These are phyloP conservation scores for Marvania coccoides DNA, from an alignment of 139 green algal genomes.

Conservation along the genomic window DNA sequence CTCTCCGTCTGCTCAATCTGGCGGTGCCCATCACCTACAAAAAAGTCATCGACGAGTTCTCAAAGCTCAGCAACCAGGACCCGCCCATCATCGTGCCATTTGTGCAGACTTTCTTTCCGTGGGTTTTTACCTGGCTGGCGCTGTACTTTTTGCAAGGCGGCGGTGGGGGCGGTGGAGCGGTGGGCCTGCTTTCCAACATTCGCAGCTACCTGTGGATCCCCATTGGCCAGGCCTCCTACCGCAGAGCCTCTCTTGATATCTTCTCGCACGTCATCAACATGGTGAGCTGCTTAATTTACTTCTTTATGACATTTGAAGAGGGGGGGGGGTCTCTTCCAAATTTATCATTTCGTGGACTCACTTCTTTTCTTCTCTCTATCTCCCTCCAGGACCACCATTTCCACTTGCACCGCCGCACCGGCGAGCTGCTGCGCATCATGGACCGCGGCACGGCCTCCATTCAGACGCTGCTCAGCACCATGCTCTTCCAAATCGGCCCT, in stretches of 20 bases:
- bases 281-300: no score
- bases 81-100: slow-evolving; percentile 22
- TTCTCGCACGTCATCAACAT: slow-evolving; percentile 69
- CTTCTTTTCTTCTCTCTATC: no score
- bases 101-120: slow-evolving; percentile 34
- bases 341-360: no score
- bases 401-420: slow-evolving; percentile 79
- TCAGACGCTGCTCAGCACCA: slow-evolving; percentile 67
- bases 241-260: slow-evolving; percentile 56
- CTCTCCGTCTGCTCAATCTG: slow-evolving; percentile 65
- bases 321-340: no score
- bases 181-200: slow-evolving; percentile 68
- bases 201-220: slow-evolving; percentile 71
- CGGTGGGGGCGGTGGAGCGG: slow-evolving; percentile 32
- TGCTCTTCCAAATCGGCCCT: slow-evolving; percentile 72
- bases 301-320: no score
- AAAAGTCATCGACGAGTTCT: slow-evolving; percentile 45
- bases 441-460: slow-evolving; percentile 63
- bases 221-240: slow-evolving; percentile 45
- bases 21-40: slow-evolving; percentile 64
- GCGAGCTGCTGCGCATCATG: slow-evolving; percentile 73
- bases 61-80: not conserved
- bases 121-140: slow-evolving; percentile 22
- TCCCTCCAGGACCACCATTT: no score
- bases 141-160: slow-evolving; percentile 29